Conservation (phyloP, 2,329 filamentous ascomycete species). For the Ophiostoma ips region DNA sequence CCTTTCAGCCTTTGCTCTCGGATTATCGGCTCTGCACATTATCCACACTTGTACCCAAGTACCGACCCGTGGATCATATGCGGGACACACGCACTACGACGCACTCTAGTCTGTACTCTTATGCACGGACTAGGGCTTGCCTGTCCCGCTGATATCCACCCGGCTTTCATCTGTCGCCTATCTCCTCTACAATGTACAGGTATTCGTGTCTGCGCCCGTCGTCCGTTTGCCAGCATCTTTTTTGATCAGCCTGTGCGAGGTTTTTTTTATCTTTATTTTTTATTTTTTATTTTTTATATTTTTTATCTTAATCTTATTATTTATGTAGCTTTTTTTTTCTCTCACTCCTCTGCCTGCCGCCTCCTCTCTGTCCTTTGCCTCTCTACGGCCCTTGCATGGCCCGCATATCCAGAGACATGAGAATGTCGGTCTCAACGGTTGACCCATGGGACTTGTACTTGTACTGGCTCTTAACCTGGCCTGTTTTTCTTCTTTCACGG, state of each 20-base stretch:
- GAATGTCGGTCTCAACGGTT: constrained; percentile 5
- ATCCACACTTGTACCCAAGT: not conserved
- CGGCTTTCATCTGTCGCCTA: not conserved
- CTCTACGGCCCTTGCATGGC: constrained; percentile 7
- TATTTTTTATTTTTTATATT: too few relatives aligned
- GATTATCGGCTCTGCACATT: not conserved
- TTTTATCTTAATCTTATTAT: not conserved
- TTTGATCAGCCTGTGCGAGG: too few relatives aligned
- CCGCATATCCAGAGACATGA: constrained; percentile 3
- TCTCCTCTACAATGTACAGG: too few relatives aligned
- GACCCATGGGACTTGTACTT: not conserved
- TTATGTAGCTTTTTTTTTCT: not conserved
- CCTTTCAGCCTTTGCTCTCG: not conserved
- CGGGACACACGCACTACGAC: too few relatives aligned
- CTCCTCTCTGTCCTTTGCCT: not conserved
- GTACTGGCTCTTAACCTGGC: too few relatives aligned
- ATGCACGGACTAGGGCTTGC: not conserved
- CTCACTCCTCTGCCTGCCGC: not conserved
- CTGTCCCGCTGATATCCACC: not conserved
- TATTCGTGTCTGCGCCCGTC: not conserved
- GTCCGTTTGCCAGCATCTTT: not conserved
- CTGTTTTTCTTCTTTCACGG: too few relatives aligned
- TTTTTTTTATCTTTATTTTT: too few relatives aligned
- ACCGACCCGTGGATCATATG: not conserved
- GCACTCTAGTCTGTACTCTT: too few relatives aligned